Evolutionary conservation across 768 basidiomycete species (phyloP), one percentile per base, ranked within the genome.

Genomic region (Atractiella rhizophila): DNA sequence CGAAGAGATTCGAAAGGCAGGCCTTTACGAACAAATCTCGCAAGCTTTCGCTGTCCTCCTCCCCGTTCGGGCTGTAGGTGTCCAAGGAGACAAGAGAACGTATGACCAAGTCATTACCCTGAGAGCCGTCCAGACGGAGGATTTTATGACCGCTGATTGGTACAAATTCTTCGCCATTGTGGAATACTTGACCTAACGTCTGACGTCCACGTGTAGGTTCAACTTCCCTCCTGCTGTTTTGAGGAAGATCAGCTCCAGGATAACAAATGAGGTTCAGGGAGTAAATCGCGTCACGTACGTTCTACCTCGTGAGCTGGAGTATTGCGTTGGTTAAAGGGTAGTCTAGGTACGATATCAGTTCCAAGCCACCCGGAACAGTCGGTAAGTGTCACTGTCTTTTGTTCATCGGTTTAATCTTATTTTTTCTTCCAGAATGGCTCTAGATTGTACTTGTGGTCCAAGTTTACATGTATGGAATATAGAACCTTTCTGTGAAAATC

Each of bases 91-190:
- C 61, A 69, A 70, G 51, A 68, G 91, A 58, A 98, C 91, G 10
- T 96, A 25, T 30, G 37, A 16, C 28, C 50, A 77, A 73, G 86
- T 98, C 36, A 81, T 96, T 43, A 80, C 82, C 1, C 65, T 98
- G 39, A 71, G 91, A 37, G 91, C 91, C 3, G 88, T 96, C 8
- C 76, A 80, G 56, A 74, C 85, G n/a, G 88, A 94, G 57, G 91
- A 98, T 59, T 98, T 98, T 57, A 98, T 98, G 91, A 98, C 91
- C 12, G 91, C 91, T 27, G 88, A 96, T 58, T 96, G 88, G 88
- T 83, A 55, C 31, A 69, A 35, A 2, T 23, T 28, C 30, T 36
- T 38, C 16, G 7, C 20, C 12, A 2, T 39, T 12, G 12, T 13
- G 9, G 19, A 21, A 11, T 27, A 13, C 15, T 41, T 37, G 16